Conservation (phyloP, 2,329 filamentous ascomycete species). For the Penicillium sumatraense region DNA sequence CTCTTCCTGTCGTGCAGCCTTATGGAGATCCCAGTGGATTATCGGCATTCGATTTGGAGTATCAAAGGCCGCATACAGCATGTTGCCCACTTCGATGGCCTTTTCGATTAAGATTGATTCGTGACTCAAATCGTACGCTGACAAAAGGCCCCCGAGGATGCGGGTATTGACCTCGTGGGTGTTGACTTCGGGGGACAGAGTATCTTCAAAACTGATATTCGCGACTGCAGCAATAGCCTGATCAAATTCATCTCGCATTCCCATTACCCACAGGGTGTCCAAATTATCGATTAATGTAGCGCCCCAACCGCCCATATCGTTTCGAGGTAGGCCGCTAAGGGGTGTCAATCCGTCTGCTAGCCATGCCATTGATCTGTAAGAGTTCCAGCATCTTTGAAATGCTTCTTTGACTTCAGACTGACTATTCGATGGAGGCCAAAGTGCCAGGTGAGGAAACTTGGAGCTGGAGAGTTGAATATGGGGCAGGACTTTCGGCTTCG, state of each 20-base stretch:
- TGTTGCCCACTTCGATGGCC: conserved; percentile 74
- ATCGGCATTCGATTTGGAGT: conserved; percentile 90
- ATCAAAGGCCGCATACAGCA: conserved; percentile 79
- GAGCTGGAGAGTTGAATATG: conserved; percentile 10
- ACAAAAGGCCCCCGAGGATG: conserved; percentile 80
- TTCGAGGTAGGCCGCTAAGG: conserved; percentile 65
- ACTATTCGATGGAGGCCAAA: conserved; percentile 10
- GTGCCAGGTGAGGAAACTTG: conserved; percentile 4
- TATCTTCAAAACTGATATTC: conserved; percentile 77
- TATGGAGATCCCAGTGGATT: conserved; percentile 48
- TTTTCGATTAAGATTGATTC: conserved; percentile 73
- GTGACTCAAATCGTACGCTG: conserved; percentile 82
- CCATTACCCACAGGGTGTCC: conserved; percentile 86
- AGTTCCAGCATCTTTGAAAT: conserved; percentile 75
- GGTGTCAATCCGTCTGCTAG: conserved; percentile 83
- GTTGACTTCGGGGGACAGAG: conserved; percentile 69
- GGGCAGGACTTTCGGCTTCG: not conserved
- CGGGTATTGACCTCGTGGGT: conserved; percentile 87
- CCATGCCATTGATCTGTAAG: conserved; percentile 78
- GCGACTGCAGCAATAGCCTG: conserved; percentile 69
- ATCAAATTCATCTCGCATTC: conserved; percentile 73
- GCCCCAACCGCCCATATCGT: conserved; percentile 86
- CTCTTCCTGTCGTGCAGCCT: conserved; percentile 22
- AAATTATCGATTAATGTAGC: conserved; percentile 80
- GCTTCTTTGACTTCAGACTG: conserved; percentile 67